Conservation (phyloP, 306 rosid genomes). For the Prunus dulcis region DNA sequence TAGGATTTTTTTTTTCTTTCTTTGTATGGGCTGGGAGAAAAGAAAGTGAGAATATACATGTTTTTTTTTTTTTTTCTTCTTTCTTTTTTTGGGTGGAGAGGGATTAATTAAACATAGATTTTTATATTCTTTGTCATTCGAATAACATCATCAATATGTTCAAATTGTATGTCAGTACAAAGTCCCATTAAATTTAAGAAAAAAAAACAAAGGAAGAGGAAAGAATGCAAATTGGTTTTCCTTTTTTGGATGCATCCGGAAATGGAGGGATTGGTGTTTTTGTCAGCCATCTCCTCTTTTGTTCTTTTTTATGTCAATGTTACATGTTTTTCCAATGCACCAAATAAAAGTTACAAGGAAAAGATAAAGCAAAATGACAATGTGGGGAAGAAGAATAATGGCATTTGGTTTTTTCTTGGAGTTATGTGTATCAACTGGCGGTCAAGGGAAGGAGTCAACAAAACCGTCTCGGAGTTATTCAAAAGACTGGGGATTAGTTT, state of each 20-base stretch:
- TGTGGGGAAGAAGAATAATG: conserved; percentile 1
- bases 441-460: conserved; percentile 3
- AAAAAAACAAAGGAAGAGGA: neutral
- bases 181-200: neutral
- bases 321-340: conserved; percentile 2
- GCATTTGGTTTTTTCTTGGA: conserved; percentile 3
- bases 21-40: conserved; percentile 8
- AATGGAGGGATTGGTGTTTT: conserved; percentile 21
- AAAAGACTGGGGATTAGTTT: too few species aligned
- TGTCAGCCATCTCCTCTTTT: neutral
- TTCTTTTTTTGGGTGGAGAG: conserved; percentile 4
- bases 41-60: conserved; percentile 17
- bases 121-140: conserved; percentile 29
- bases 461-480: too few species aligned
- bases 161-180: conserved; percentile 18
- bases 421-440: conserved; percentile 33
- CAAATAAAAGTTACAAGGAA: conserved; percentile 11
- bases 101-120: conserved; percentile 13
- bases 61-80: neutral
- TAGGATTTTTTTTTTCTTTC: neutral
- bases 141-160: neutral
- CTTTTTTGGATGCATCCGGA: conserved; percentile 11
- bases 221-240: conserved; percentile 18
- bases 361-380: conserved; percentile 8
- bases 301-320: neutral